A percentile compares a stretch with the other conserved stretches of the same genome.
These are phyloP conservation scores for Pestalotiopsis fici DNA, from an alignment of 2,329 filamentous ascomycete genomes.

Conservation along the genomic window DNA sequence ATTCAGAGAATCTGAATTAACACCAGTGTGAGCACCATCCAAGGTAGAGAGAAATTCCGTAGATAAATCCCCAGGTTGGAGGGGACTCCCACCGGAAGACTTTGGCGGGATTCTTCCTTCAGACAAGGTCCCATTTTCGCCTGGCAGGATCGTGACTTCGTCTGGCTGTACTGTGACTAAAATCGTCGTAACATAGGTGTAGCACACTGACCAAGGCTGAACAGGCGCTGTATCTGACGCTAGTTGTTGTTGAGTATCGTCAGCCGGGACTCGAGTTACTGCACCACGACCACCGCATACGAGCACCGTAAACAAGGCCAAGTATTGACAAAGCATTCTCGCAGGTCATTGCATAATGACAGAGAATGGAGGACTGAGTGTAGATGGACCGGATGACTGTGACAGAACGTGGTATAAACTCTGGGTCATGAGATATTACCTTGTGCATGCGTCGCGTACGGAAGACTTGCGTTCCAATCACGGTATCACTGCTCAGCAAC, in stretches of 20 bases:
- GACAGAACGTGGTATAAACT: not conserved
- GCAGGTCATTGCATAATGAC: not conserved
- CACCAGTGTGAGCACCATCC: not conserved
- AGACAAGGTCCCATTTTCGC: not conserved
- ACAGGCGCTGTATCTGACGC: not conserved
- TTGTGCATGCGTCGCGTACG: not conserved
- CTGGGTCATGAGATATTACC: not conserved
- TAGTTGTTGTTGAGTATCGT: not conserved
- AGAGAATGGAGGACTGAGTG: not conserved
- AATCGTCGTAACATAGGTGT: slow-evolving; percentile 9
- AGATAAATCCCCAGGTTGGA: not conserved
- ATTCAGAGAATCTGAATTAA: not conserved
- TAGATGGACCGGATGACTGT: not conserved
- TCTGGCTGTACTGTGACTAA: not conserved
- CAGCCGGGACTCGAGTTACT: not conserved
- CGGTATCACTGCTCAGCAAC: not conserved
- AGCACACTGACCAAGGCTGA: slow-evolving; percentile 5
- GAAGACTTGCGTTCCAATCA: not conserved
- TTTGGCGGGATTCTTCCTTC: not conserved
- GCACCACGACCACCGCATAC: not conserved
- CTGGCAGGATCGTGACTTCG: not conserved
- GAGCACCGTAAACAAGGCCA: not conserved
- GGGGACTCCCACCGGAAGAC: not conserved
- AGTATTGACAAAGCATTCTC: not conserved
- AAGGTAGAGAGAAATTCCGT: not conserved